These are phyloP conservation scores for Populus euphratica DNA, from an alignment of 345 rosid genomes.

Conservation along the genomic window DNA sequence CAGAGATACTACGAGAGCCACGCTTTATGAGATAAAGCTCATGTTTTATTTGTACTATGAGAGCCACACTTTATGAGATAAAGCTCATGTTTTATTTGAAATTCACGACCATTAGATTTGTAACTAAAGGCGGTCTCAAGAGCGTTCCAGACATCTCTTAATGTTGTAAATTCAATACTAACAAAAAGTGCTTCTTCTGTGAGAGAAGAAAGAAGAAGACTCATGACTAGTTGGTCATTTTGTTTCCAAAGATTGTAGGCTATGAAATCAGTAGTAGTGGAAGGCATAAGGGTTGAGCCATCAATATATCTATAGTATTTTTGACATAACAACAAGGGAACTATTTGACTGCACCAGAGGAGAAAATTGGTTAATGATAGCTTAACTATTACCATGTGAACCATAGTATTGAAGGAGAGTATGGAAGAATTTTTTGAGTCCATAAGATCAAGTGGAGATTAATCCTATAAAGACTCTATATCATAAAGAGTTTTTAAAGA, in stretches of 20 bases:
- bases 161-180: not conserved
- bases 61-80: not conserved
- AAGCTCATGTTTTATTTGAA: not conserved
- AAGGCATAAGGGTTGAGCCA: not conserved
- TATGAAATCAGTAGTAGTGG: not conserved
- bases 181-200: not conserved
- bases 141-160: not conserved
- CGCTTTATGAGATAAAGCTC: not conserved
- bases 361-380: not conserved
- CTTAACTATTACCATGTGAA: not conserved
- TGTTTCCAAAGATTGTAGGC: not conserved
- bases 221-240: not conserved
- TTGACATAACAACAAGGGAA: not conserved
- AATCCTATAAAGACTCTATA: not conserved
- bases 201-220: not conserved
- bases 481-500: no score
- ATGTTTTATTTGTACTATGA: not conserved
- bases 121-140: not conserved
- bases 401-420: not conserved
- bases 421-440: not conserved
- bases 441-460: not conserved
- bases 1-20: not conserved
- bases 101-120: not conserved
- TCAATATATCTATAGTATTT: not conserved
- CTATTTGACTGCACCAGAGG: accelerated